Conservation (phyloP, 345 rosid genomes). For the Cardamine occulta region DNA sequence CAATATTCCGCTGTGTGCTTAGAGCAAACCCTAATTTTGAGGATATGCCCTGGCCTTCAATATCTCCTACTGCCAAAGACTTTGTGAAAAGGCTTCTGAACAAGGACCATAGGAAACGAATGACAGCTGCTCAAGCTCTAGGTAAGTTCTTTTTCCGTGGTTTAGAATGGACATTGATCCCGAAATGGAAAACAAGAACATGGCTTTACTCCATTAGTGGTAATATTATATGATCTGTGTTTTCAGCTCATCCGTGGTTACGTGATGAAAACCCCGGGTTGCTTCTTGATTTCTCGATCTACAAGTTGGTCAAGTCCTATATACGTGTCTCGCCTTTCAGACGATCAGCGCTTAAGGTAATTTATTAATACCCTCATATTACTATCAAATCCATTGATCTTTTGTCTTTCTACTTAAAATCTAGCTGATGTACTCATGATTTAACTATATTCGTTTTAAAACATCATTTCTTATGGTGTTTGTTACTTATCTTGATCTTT, state of each 20-base stretch:
- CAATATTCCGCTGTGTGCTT: slow-evolving; percentile 93
- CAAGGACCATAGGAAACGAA: slow-evolving; percentile 95
- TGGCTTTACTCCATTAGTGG: background rate
- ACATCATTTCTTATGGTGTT: slow-evolving; percentile 7
- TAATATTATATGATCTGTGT: slow-evolving; percentile 22
- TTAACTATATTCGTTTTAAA: background rate
- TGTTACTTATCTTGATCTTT: slow-evolving; percentile 17
- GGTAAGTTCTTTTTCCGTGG: slow-evolving; percentile 52
- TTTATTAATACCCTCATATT: slow-evolving; percentile 18
- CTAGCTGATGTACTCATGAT: slow-evolving; percentile 11
- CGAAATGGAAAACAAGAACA: slow-evolving; percentile 36
- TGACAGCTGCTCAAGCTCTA: slow-evolving; percentile 95
- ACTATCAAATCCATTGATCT: slow-evolving; percentile 1
- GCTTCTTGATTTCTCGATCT: slow-evolving; percentile 79
- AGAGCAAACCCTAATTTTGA: slow-evolving; percentile 88
- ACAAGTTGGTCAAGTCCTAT: slow-evolving; percentile 77
- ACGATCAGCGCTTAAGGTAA: slow-evolving; percentile 86
- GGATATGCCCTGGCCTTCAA: slow-evolving; percentile 91
- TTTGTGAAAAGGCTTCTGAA: slow-evolving; percentile 91
- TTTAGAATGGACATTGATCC: background rate
- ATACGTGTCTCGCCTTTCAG: slow-evolving; percentile 75
- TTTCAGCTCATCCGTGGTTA: slow-evolving; percentile 94
- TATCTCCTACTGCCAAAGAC: slow-evolving; percentile 84
- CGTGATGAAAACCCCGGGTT: slow-evolving; percentile 58
- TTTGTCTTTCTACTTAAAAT: background rate